Conservation (phyloP, 352 stramenopile genomes). For the Globisporangium canariense region DNA sequence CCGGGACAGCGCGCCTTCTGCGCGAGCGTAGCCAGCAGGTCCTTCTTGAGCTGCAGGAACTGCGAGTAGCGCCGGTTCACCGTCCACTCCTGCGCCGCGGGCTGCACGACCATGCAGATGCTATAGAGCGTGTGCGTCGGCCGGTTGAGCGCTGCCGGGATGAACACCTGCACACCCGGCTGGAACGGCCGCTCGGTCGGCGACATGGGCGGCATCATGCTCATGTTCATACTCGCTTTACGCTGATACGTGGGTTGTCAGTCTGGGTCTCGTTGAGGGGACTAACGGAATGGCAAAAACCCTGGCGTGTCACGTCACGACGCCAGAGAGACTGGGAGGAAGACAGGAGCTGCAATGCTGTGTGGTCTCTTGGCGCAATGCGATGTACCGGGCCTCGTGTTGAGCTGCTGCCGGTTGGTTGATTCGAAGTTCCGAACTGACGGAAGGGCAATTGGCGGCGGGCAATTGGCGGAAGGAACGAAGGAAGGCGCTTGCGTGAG, state of each 20-base stretch:
- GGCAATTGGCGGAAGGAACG: too few species aligned
- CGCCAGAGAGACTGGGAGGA: not conserved
- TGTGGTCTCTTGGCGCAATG: not conserved
- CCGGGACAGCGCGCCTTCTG: slow-evolving; percentile 45
- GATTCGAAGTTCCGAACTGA: slow-evolving; percentile 15
- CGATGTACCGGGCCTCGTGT: slow-evolving; percentile 1
- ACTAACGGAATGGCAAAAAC: not conserved
- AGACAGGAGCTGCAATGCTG: not conserved
- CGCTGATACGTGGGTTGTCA: too few species aligned
- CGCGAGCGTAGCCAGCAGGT: slow-evolving; percentile 50
- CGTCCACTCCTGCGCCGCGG: slow-evolving; percentile 75
- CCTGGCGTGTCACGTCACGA: slow-evolving; percentile 5
- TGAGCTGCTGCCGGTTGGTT: not conserved
- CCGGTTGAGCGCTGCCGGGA: slow-evolving; percentile 78
- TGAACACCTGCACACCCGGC: slow-evolving; percentile 74
- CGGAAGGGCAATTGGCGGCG: not conserved
- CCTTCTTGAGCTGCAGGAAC: slow-evolving; percentile 76
- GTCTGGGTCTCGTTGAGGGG: too few species aligned
- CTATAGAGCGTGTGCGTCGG: slow-evolving; percentile 84
- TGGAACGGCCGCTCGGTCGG: slow-evolving; percentile 16
- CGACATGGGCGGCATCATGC: not conserved
- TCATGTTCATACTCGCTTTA: not conserved
- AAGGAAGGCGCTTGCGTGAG: not conserved
- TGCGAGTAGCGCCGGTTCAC: slow-evolving; percentile 86
- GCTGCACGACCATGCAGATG: slow-evolving; percentile 79